Base-by-base conservation (phyloP, 768 basidiomycete species). In the Leccinum variicolor region DNA sequence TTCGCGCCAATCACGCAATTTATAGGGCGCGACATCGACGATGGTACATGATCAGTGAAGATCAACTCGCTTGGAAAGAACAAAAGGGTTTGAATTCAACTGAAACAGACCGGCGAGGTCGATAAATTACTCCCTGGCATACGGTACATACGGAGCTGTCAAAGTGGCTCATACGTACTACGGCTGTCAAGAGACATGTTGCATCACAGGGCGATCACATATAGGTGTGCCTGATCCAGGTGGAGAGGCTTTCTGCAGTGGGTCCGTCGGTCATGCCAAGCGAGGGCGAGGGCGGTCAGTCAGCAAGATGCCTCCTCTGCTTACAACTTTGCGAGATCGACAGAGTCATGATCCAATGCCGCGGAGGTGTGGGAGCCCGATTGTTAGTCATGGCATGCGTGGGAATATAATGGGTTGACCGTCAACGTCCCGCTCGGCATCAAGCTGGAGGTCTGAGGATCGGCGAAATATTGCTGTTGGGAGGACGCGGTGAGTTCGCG, bases 401-500 rank as follows among this genome's bases (percentile, higher is more conserved):
- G 58, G 31, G 58, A 59, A 47, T 10, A 33, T 6, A 4, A 33
- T 5, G 31, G 31, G 31, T 33, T 33, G 31, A 13, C 13, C 10
- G 41, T 43, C 41, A 43, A 6, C 41, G 5, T 43, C 41, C 19
- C 31, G n/a, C 26, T 14, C 46, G 23, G 23, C 15, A 33, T 33
- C 31, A 1, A 33, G 13, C 31, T 33, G 13, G 31, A 13, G 13
- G 4, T 9, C 17, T 19, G 47, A 48, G 46, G 46, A 47, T 47
- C 46, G 46, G n/a, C 7, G 46, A 48, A 26, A n/a, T n/a, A n/a
- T 26, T 14, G n/a, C 9, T 39, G 2, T 11, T 28, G n/a, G 28
- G 17, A 49, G 28, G 28, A 53, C 58, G 58, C 58, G 58, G 57
- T 15, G 33, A 36, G 33, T 60, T 59, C 58, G 47, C 58, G 51